Evolutionary conservation across 2,329 filamentous ascomycete species (phyloP).

Genomic region (Lojkania enalia): DNA sequence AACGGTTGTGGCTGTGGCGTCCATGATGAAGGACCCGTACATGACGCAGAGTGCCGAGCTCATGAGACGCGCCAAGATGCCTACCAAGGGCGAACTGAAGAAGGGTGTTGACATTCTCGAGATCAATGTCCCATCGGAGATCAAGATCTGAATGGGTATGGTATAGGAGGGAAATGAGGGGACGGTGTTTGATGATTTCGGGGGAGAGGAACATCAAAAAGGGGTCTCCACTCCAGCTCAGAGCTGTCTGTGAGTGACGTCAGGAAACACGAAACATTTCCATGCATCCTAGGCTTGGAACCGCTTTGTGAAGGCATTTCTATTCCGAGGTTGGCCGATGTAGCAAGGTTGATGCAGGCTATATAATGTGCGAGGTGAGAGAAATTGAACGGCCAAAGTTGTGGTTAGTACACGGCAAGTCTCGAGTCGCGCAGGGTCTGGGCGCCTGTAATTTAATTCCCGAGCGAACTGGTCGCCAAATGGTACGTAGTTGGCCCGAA

Average conservation of each 20-base stretch:
- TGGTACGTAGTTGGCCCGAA: conserved; percentile 10
- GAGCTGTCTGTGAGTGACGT: too few species aligned
- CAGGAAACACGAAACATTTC: too few species aligned
- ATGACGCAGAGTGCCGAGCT: conserved; percentile 82
- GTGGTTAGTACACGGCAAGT: too few species aligned
- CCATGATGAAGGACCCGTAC: conserved; percentile 86
- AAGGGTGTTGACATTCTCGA: conserved; percentile 58
- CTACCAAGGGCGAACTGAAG: conserved; percentile 74
- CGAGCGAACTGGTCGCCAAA: conserved; percentile 21
- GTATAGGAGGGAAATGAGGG: too few species aligned
- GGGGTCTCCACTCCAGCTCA: too few species aligned
- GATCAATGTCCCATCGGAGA: conserved; percentile 49
- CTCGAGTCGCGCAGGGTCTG: too few species aligned
- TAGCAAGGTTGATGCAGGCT: too few species aligned
- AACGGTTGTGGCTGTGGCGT: conserved; percentile 84
- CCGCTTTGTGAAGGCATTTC: too few species aligned
- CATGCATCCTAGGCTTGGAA: too few species aligned
- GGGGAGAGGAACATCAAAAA: neutral
- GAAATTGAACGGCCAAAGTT: too few species aligned
- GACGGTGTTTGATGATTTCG: neutral
- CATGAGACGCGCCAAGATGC: conserved; percentile 83
- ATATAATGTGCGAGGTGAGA: too few species aligned
- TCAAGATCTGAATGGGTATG: conserved; percentile 45
- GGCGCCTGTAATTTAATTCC: conserved; percentile 37
- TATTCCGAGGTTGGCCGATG: too few species aligned